phyloP scores from a whole-genome alignment of 2,329 filamentous ascomycete genomes.

The Alternaria arbusti region DNA sequence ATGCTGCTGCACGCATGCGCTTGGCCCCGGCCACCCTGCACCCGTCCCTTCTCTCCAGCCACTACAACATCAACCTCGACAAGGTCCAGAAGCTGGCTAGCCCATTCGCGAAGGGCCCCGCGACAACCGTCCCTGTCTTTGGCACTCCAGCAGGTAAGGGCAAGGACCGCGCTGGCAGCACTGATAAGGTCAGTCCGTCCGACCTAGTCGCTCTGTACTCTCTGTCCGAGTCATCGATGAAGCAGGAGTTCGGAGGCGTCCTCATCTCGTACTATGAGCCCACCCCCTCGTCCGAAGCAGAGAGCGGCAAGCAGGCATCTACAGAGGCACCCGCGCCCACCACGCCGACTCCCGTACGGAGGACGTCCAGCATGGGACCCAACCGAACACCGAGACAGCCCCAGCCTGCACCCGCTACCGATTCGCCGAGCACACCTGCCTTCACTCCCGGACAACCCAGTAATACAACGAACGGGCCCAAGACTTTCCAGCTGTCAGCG shows the following conservation, averaged over 20 bases:
- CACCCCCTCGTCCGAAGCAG: conserved; percentile 39
- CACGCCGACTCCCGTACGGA: conserved; percentile 78
- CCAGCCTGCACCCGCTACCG: conserved; percentile 50
- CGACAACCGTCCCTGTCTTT: conserved; percentile 57
- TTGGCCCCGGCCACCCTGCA: conserved; percentile 70
- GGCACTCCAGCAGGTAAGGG: conserved; percentile 68
- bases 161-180: conserved; percentile 61
- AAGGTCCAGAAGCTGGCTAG: conserved; percentile 82
- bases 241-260: conserved; percentile 82
- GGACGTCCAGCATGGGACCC: conserved; percentile 62
- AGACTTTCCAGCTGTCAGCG: conserved; percentile 66
- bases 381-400: conserved; percentile 60
- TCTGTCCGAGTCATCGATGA: conserved; percentile 54
- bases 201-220: conserved; percentile 78
- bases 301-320: conserved; percentile 19
- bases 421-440: conserved; percentile 58
- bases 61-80: conserved; percentile 77
- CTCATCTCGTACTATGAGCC: conserved; percentile 77
- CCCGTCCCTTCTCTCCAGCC: conserved; percentile 76
- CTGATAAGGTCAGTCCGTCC: conserved; percentile 53
- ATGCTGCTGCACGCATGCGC: conserved; percentile 86
- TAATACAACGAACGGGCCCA: conserved; percentile 40
- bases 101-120: conserved; percentile 76
- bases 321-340: conserved; percentile 64
- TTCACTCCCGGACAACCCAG: conserved; percentile 45